Evolutionary conservation across 805 yeast genomes (phyloP).

Genomic region (Suhomyces pyralidae): DNA sequence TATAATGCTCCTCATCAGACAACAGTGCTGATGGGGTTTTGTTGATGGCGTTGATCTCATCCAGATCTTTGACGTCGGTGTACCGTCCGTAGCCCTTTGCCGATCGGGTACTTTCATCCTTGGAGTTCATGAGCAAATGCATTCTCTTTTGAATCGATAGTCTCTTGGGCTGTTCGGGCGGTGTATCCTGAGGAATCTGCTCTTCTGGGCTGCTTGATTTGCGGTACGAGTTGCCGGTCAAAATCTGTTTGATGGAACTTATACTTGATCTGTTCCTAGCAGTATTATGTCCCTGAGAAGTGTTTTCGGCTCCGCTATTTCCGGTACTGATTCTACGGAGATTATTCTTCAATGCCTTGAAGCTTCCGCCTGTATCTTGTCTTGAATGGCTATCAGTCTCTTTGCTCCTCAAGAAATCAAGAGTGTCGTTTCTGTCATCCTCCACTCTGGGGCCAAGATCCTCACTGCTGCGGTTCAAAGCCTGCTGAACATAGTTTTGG

Average conservation of each 20-base stretch:
- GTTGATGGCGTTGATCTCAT: constrained; percentile 34
- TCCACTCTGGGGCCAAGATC: constrained; percentile 8
- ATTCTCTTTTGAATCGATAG: constrained; percentile 54
- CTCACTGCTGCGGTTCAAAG: constrained; percentile 26
- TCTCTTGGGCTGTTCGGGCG: constrained; percentile 14
- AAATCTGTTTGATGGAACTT: constrained; percentile 27
- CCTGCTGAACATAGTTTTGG: constrained; percentile 32
- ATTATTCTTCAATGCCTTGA: constrained; percentile 32
- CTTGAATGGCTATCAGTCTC: constrained; percentile 23
- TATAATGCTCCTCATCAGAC: not conserved
- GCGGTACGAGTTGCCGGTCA: constrained; percentile 24
- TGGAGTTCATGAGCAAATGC: constrained; percentile 42
- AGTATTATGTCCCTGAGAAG: constrained; percentile 15
- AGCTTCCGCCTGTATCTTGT: constrained; percentile 42
- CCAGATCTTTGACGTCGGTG: constrained; percentile 42
- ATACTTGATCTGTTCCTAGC: constrained; percentile 25
- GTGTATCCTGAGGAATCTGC: not conserved
- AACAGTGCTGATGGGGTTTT: constrained; percentile 7
- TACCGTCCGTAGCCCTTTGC: constrained; percentile 83
- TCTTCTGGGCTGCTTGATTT: constrained; percentile 11
- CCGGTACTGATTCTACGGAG: constrained; percentile 42
- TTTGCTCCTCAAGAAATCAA: constrained; percentile 35
- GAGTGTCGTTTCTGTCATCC: constrained; percentile 20
- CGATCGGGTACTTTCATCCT: constrained; percentile 49
- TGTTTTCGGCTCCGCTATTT: constrained; percentile 15